Base-by-base conservation (phyloP, 306 rosid genomes). In the Purshia tridentata region DNA sequence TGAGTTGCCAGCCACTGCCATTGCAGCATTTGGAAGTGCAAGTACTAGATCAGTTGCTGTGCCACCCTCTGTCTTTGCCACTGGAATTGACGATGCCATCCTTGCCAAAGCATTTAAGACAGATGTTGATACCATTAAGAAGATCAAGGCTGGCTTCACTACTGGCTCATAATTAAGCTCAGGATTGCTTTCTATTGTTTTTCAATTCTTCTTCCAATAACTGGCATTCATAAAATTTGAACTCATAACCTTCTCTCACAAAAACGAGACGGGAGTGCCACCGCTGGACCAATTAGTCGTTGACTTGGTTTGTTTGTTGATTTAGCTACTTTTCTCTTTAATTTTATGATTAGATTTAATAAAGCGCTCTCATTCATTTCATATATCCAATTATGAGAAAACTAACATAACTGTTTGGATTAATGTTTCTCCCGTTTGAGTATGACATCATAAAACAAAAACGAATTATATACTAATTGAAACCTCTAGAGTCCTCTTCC, bases 11-110 rank as follows among this genome's bases (percentile, higher is more conserved):
- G 88, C 83, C 57, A 52, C 57, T 13, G 88, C 79, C 53, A 70
- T 84, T 14, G 70, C 76, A 6, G 83, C 78, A 16, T 81, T 81
- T 58, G 81, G 77, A 12, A 84, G 88, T 67, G 85, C 83, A 16
- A 79, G 77, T 70, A 85, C 85, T 41, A 82, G 85, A 15, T 76
- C 76, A 6, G 81, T 77, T 6, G 49, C 83, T 15, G 41, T 75
- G 35, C 74, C 68, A 2, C 40, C 52, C 11, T 35, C 83, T 4
- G 1, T 81, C 5, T 81, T 84, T 50, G 40, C 65, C 39, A 42
- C 77, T 0, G 79, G 77, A 8, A 78, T 84, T 39, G 81, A 71
- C 49, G 67, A 67, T 9, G 67, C 20, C 9, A 64, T 74, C 23
- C 80, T 84, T 2, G 81, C 83, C n/a, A 72, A 54, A 54, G 72